Conservation (phyloP, 1,284 basidiomycete species). For the Pseudozyma sp. region DNA sequence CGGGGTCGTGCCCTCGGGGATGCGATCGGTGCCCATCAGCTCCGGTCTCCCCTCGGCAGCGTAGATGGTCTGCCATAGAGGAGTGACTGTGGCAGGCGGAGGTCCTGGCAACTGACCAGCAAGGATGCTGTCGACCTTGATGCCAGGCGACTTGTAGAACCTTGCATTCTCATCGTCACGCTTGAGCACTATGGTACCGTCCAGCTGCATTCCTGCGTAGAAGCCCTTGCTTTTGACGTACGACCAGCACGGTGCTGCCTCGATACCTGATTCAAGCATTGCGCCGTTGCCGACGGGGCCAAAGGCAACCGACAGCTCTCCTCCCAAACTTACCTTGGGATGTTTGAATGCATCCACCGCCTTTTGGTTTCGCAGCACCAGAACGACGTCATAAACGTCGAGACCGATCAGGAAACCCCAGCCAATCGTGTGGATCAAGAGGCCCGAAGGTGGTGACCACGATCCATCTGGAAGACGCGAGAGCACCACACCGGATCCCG, state of each 20-base stretch:
- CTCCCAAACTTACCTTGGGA: slow-evolving; percentile 66
- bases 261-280: slow-evolving; percentile 60
- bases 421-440: slow-evolving; percentile 66
- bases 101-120: slow-evolving; percentile 47
- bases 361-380: slow-evolving; percentile 65
- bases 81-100: slow-evolving; percentile 42
- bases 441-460: slow-evolving; percentile 66
- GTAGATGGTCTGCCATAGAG: slow-evolving; percentile 64
- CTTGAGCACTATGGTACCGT: slow-evolving; percentile 64
- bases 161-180: slow-evolving; percentile 61
- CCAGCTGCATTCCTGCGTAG: slow-evolving; percentile 67
- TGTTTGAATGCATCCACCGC: slow-evolving; percentile 62
- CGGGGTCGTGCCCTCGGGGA: slow-evolving; percentile 55
- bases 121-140: slow-evolving; percentile 48
- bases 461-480: slow-evolving; percentile 62
- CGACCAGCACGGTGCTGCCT: slow-evolving; percentile 63
- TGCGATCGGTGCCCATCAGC: slow-evolving; percentile 56
- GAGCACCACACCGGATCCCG: slow-evolving; percentile 66
- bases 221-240: slow-evolving; percentile 69
- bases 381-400: slow-evolving; percentile 69
- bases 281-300: slow-evolving; percentile 69
- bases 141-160: slow-evolving; percentile 56
- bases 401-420: slow-evolving; percentile 66
- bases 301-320: slow-evolving; percentile 60
- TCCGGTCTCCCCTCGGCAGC: slow-evolving; percentile 59